Base-by-base conservation (phyloP, 164 flowering plant species). In the Sedum album region DNA sequence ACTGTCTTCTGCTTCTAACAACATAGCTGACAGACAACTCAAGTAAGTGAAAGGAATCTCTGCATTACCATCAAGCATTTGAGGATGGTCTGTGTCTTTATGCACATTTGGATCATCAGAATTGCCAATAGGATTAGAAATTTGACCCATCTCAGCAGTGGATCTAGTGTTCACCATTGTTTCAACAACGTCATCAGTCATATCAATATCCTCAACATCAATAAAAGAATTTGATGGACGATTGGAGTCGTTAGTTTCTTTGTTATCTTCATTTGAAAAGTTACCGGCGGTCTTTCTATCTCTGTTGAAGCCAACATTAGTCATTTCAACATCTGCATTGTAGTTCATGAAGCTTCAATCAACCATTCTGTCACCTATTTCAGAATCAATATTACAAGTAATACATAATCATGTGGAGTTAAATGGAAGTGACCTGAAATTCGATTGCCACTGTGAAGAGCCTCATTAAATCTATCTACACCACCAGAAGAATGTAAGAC, bases 31-130 rank as follows among this genome's bases (percentile, higher is more conserved):
- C 75, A 95, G 67, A 79, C 82, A 82, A 61, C 90, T 82, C 69
- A 95, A 73, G 82, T 95, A 95, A 6, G 88, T 90, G 71, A 95
- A 95, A 71, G 96, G 99, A 48, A 60, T 68, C 74, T 90, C 94
- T 39, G 39, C 69, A 48, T 82, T 82, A 66, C 84, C 81, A 62
- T 82, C 66, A 60, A 80, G 74, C 64, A 88, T 71, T 70, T 68
- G 66, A 13, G 80, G 85, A 44, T 79, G 75, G 26, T 82, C 92
- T 41, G 68, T 73, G 42, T 70, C 82, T 81, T 79, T 83, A 76
- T 71, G 73, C 75, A 76, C 71, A 46, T 68, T 68, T 26, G 73
- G 31, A 33, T 78, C 84, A 60, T 81, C 82, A 31, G 42, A 60
- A 49, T 26, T 62, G 69, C 66, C 66, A 31, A 57, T 28, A 41